Evolutionary conservation across 139 green algal species (phyloP), one percentile per base, ranked within the genome.

Genomic region (Dunaliella primolecta): DNA sequence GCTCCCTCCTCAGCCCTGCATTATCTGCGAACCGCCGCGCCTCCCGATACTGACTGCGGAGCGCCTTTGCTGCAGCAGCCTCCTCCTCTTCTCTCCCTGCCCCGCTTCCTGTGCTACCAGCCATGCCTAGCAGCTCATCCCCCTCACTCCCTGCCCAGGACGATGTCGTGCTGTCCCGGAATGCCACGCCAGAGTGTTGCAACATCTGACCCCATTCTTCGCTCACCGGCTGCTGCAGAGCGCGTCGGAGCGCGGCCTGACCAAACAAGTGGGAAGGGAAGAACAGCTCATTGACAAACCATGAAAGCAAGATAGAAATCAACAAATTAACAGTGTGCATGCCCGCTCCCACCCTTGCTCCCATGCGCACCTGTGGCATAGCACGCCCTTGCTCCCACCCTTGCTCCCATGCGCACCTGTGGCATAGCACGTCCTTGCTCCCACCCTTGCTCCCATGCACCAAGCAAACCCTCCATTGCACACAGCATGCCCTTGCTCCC

Each of bases 1-100:
- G 84, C 76, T 91, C 76, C 25, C 72, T 83, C 36, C 86, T 70
- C 64, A 91, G 84, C 76, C 81, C 56, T 3, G 15, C 33, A 38
- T 91, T 90, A 0, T 1, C 30, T 0, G 85, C 30, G 56, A 86
- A 89, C 0, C 78, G 72, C 27, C 71, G 34, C 0, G 57, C 37
- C 46, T 64, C 70, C 71, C 78, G 76, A 74, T 31, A 56, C 2
- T 76, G 36, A 56, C 3, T 36, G 1, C 7, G 36, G 29, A n/a
- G 36, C n/a, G 20, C 36, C 1, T 76, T 81, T 23, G 75, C 35
- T 64, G 1, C 57, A 31, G 7, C 75, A 21, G 46, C 85, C 72
- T 75, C 46, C 27, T 78, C 80, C 64, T 86, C 57, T 3, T 33
- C 81, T 30, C 15, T 36, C 56, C 79, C 31, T 3, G n/a, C 24